Conservation (phyloP, 768 basidiomycete genomes). For the Albatrellus ellisii region DNA sequence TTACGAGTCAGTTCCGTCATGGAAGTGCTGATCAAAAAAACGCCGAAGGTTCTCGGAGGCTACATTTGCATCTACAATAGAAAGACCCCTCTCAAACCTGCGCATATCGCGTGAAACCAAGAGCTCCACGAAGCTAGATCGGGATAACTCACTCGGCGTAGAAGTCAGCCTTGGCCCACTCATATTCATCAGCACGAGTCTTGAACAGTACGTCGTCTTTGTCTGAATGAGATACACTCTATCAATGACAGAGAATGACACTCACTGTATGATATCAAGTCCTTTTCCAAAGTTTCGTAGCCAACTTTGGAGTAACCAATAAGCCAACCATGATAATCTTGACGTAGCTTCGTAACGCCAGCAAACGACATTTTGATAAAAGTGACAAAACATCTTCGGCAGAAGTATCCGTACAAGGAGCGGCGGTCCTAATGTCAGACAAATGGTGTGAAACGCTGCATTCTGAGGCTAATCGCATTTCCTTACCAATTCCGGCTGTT, state of each 20-base stretch:
- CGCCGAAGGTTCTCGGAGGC: slow-evolving; percentile 60
- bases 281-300: slow-evolving; percentile 22
- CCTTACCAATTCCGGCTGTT: slow-evolving; percentile 9
- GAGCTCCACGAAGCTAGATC: neutral
- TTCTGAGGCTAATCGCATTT: neutral
- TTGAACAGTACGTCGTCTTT: slow-evolving; percentile 16
- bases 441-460: neutral
- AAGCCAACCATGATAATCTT: slow-evolving; percentile 57
- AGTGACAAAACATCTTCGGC: slow-evolving; percentile 61
- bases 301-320: slow-evolving; percentile 32
- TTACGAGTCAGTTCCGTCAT: slow-evolving; percentile 69
- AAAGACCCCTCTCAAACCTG: slow-evolving; percentile 58
- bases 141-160: slow-evolving; percentile 8
- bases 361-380: slow-evolving; percentile 68
- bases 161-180: slow-evolving; percentile 10
- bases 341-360: slow-evolving; percentile 52
- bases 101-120: slow-evolving; percentile 15
- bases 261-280: slow-evolving; percentile 11
- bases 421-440: slow-evolving; percentile 39
- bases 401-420: slow-evolving; percentile 74
- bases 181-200: slow-evolving; percentile 12
- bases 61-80: slow-evolving; percentile 52
- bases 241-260: neutral
- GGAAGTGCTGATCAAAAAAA: slow-evolving; percentile 82
- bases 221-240: neutral